Conservation (phyloP, 306 rosid genomes). For the Gillenia trifoliata region DNA sequence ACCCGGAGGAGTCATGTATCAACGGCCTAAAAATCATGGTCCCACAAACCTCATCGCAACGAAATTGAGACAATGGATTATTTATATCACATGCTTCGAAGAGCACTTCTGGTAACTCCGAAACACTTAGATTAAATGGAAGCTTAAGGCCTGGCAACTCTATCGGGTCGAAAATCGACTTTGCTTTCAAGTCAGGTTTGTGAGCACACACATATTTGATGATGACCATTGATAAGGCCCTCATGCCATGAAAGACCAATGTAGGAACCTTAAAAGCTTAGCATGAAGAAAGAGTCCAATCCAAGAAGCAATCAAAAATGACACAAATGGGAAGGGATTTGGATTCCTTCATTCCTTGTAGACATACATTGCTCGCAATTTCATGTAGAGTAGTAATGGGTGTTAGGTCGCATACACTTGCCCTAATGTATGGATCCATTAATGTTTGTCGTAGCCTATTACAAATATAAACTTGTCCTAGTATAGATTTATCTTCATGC, state of each 20-base stretch:
- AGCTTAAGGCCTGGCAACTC: slow-evolving; percentile 14
- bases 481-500: no score
- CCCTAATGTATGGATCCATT: no score
- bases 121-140: not conserved
- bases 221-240: slow-evolving; percentile 22
- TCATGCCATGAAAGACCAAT: slow-evolving; percentile 27
- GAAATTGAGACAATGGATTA: not conserved
- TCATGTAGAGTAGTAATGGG: no score
- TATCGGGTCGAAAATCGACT: not conserved
- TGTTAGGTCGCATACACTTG: no score
- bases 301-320: slow-evolving; percentile 26
- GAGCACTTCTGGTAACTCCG: slow-evolving; percentile 15
- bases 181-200: not conserved
- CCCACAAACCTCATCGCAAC: slow-evolving; percentile 14
- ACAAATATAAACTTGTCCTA: no score
- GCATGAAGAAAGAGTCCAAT: slow-evolving; percentile 25
- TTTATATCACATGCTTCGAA: not conserved
- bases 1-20: no score
- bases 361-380: no score
- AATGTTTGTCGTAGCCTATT: no score
- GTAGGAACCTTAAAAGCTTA: slow-evolving; percentile 13
- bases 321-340: slow-evolving; percentile 19
- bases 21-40: no score
- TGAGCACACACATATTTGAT: slow-evolving; percentile 16
- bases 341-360: slow-evolving; percentile 2